Evolutionary conservation across 495 filamentous ascomycete genomes (phyloP), one percentile per base, ranked within the genome.

Genomic region (Lasiosphaeria hispida): DNA sequence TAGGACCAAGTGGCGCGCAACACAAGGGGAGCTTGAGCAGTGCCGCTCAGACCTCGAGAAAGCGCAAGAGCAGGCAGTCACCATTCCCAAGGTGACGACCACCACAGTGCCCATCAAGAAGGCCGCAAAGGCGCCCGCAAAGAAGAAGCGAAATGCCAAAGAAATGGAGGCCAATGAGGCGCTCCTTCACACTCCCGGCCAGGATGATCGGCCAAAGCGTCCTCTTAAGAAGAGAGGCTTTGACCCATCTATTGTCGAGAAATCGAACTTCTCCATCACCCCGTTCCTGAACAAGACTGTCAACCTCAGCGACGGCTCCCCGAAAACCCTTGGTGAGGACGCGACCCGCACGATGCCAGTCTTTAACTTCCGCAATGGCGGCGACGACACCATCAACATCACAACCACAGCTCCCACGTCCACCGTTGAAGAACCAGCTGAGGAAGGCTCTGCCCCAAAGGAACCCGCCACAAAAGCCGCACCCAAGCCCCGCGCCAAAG

Each of bases 181-280:
- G 36, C 53, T 63, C 36, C 69, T 77, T 10, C 65, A 69, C 19
- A 78, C 73, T 0, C 73, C 76, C 11, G 65, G 70, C 19, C 53
- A 42, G 17, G 65, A 72, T 49, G 52, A 75, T 63, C 55, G 68
- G 56, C 56, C 65, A 60, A 61, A 72, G 63, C 63, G 65, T 48
- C 58, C 68, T 58, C 49, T 78, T 59, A 78, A 81, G 63, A 86
- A 84, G 55, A 78, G 77, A 57, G 75, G 69, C 17, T 73, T 75
- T 45, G 74, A 78, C 23, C 77, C 82, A 13, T 82, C 82, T 0
- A 64, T 86, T 39, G 73, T 85, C 36, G 91, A 95, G 61, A 96
- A 96, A 69, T 96, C 91, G 0, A 84, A 79, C 15, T 97, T 97
- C 67, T 94, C 91, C 10, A 92, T 97, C 60, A 97, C 92, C 1